phyloP scores from a whole-genome alignment of 768 basidiomycete genomes.

The Albatrellus ellisii region DNA sequence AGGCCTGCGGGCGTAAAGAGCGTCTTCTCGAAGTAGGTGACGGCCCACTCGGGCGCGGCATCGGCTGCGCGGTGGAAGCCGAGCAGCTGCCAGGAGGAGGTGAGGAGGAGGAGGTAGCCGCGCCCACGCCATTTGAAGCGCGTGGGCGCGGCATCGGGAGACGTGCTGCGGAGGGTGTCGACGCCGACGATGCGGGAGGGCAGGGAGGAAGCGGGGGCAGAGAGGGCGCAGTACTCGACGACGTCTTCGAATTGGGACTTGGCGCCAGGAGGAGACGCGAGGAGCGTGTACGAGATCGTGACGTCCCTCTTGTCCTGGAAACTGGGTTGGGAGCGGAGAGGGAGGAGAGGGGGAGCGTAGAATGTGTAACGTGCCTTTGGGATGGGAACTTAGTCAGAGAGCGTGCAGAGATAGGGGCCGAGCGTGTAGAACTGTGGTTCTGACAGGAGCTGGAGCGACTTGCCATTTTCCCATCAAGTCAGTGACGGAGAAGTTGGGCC shows the following conservation, averaged over 20 bases:
- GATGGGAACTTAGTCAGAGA: too few relatives aligned
- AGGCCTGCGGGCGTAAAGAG: conserved; percentile 32
- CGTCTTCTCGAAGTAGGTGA: conserved; percentile 28
- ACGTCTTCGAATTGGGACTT: not conserved
- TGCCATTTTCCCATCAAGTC: too few relatives aligned
- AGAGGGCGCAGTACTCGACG: not conserved
- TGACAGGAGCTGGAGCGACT: too few relatives aligned
- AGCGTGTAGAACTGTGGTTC: too few relatives aligned
- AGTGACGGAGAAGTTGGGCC: too few relatives aligned
- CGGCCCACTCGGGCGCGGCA: conserved; percentile 14
- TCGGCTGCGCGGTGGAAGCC: conserved; percentile 16
- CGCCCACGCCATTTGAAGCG: conserved; percentile 27
- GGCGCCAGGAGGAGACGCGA: not conserved
- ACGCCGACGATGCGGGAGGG: not conserved
- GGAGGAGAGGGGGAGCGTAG: too few relatives aligned
- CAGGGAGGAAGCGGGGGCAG: not conserved
- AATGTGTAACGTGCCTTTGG: too few relatives aligned
- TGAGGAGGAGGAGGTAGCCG: conserved; percentile 22
- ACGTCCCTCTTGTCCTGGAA: not conserved
- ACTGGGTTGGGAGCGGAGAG: too few relatives aligned
- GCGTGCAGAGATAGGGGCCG: too few relatives aligned
- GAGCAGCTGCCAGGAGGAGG: conserved; percentile 28
- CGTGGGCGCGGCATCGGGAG: conserved; percentile 2
- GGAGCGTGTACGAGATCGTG: not conserved
- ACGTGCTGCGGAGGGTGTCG: not conserved